Conservation (phyloP, 441 rosid species). For the Populus hybrid region DNA sequence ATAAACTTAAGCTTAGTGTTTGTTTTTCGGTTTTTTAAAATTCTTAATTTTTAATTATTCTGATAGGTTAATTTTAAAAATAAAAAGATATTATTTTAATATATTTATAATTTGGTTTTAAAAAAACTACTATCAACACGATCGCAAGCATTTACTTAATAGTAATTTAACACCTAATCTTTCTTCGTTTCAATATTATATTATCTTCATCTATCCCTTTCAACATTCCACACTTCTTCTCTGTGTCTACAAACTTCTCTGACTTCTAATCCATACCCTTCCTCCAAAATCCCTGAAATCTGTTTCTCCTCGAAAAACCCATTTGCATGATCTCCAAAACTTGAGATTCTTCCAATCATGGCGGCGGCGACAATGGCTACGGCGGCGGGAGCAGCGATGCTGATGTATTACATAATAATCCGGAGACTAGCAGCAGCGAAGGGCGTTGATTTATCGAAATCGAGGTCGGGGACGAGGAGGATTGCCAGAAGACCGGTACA, state of each 20-base stretch:
- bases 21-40: too few relatives aligned
- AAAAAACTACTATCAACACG: too few relatives aligned
- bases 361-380: slow-evolving; percentile 86
- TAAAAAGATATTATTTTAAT: too few relatives aligned
- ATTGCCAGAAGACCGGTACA: slow-evolving; percentile 71
- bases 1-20: too few relatives aligned
- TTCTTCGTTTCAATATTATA: not conserved
- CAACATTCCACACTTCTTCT: not conserved
- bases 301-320: not conserved
- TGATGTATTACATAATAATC: slow-evolving; percentile 53
- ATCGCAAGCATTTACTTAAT: too few relatives aligned
- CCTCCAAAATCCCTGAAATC: not conserved
- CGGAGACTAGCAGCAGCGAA: slow-evolving; percentile 42
- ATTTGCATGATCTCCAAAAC: not conserved
- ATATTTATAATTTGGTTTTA: too few relatives aligned
- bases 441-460: slow-evolving; percentile 50
- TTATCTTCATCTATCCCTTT: not conserved
- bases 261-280: not conserved
- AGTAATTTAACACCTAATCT: not conserved
- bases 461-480: slow-evolving; percentile 63
- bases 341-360: slow-evolving; percentile 30
- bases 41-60: too few relatives aligned
- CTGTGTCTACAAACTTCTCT: not conserved
- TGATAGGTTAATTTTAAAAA: too few relatives aligned
- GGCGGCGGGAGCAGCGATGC: slow-evolving; percentile 77